Base-by-base conservation (phyloP, 2,329 filamentous ascomycete genomes). In the Botrytis pseudocinerea region DNA sequence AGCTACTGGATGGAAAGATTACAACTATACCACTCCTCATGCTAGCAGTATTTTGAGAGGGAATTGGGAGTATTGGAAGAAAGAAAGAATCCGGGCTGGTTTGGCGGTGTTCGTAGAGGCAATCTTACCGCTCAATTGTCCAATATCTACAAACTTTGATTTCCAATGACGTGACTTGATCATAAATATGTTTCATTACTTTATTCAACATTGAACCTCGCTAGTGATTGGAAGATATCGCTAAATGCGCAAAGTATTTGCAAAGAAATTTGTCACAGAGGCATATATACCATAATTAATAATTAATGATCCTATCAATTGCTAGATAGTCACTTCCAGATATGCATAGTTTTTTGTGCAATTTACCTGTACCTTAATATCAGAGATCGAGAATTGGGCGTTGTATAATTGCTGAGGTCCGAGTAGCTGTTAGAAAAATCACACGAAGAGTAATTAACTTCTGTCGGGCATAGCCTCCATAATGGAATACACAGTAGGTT, bases 121-220 rank as follows among this genome's bases (percentile, higher is more conserved):
- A 28, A 54, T 54, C 8, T 18, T 2, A 51, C 4, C 2, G 0
- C 12, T 54, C 48, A 54, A 28, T 18, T 4, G 6, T 4, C n/a
- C n/a, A 28, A 7, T 54, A 28, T 5, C 12, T 18, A 4, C 2
- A 54, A 16, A 28, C 0, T 7, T 8, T 54, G n/a, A 16, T 28
- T 28, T 54, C 6, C 2, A 28, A 54, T 54, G 51, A 25, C 16
- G 48, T 51, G 22, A n/a, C 1, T 14, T 14, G 10, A 25, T 25
- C 1, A n/a, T n/a, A 12, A 25, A 9, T 9, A 5, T 48, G 9
- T n/a, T 51, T n/a, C 1, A 14, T 51, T 51, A n/a, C 48, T 51
- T n/a, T 14, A 1, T 0, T n/a, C 5, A 2, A 10, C 14, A 51
- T n/a, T n/a, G 0, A n/a, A 2, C 10, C 10, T 6, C 10, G 0